Percentiles rank a stretch among this genome's conserved stretches.
Evolutionary conservation across 257 asterid genomes (phyloP).

Genomic region (Linaria vulgaris): DNA sequence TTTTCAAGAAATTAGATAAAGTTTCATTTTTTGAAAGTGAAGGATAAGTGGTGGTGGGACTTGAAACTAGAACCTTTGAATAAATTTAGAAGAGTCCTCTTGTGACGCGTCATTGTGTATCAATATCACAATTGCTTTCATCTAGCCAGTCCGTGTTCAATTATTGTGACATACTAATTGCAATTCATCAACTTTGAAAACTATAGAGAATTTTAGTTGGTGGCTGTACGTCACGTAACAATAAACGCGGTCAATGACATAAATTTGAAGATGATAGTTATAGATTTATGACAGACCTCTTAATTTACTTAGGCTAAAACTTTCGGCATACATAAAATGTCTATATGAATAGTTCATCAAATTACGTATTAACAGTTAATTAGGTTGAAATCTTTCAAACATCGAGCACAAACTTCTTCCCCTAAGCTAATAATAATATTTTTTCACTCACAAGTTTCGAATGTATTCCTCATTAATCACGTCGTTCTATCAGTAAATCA

Average conservation of each 20-base stretch:
- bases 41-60: slow-evolving; percentile 18
- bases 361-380: no score
- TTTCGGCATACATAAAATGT: no score
- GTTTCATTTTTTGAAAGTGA: not conserved
- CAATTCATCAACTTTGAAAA: slow-evolving; percentile 17
- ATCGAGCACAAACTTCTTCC: no score
- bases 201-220: slow-evolving; percentile 20
- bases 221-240: slow-evolving; percentile 7
- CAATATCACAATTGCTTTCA: not conserved
- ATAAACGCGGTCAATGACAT: not conserved
- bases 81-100: not conserved
- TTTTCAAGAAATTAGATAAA: not conserved
- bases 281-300: not conserved
- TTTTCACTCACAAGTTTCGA: no score
- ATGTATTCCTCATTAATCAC: no score
- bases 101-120: not conserved
- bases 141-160: not conserved
- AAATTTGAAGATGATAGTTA: not conserved
- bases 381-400: no score
- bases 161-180: slow-evolving; percentile 21
- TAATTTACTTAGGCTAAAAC: no score
- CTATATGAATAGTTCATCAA: no score
- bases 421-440: no score
- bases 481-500: no score
- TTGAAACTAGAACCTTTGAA: slow-evolving; percentile 20